Percentiles rank a stretch among this genome's conserved stretches.
Conservation (phyloP, 2,329 filamentous ascomycete genomes). For the Ambrosiella cleistominuta region DNA sequence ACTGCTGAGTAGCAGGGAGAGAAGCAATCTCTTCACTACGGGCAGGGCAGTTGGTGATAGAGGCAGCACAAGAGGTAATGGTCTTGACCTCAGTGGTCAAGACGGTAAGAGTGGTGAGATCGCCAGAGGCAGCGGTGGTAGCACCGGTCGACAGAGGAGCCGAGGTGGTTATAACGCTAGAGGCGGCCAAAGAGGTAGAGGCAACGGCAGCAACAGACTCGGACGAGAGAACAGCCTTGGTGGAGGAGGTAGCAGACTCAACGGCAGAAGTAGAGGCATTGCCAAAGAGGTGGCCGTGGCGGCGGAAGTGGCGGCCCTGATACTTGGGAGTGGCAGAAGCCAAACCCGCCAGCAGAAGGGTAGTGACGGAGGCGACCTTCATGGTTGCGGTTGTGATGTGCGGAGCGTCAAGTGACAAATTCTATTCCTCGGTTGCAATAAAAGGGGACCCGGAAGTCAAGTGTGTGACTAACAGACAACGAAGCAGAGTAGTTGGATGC, state of each 20-base stretch:
- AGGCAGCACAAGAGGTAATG: conserved; percentile 39
- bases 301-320: conserved; percentile 10
- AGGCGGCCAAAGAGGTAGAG: background rate
- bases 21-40: conserved; percentile 17
- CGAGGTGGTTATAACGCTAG: background rate
- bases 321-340: conserved; percentile 9
- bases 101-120: conserved; percentile 28
- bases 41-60: conserved; percentile 38
- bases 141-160: background rate
- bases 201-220: background rate
- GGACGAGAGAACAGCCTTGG: background rate
- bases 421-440: conserved; percentile 1
- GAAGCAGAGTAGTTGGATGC: background rate
- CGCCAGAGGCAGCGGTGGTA: conserved; percentile 14
- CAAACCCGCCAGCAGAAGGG: conserved; percentile 10
- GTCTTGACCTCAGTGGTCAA: conserved; percentile 37
- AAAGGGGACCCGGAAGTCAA: background rate
- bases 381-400: conserved; percentile 5
- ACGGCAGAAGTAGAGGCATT: background rate
- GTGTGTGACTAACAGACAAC: background rate
- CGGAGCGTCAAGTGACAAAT: background rate
- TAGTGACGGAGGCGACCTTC: conserved; percentile 11
- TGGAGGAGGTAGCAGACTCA: background rate
- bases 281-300: background rate
- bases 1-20: conserved; percentile 20